These are phyloP conservation scores for Aspergillus fumigatus DNA, from an alignment of 2,329 filamentous ascomycete species.

Conservation along the genomic window DNA sequence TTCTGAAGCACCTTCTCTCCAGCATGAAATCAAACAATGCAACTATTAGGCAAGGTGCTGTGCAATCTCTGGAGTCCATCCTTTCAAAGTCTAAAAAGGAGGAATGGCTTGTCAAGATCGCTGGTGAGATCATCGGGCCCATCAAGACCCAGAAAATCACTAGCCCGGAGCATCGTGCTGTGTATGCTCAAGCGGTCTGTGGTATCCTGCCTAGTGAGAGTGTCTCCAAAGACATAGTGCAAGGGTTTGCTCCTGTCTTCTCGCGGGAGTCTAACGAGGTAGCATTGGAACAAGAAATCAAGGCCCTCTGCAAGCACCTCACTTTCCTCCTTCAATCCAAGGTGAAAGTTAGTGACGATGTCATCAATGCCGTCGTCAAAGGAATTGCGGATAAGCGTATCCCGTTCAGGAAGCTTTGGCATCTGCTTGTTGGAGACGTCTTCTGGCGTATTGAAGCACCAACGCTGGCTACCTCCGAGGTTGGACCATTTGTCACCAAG, in stretches of 20 bases:
- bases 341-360: slow-evolving; percentile 59
- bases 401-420: slow-evolving; percentile 73
- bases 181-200: slow-evolving; percentile 77
- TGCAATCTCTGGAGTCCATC: slow-evolving; percentile 69
- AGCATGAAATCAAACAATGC: slow-evolving; percentile 88
- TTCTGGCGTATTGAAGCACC: slow-evolving; percentile 54
- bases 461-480: slow-evolving; percentile 46
- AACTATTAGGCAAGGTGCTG: slow-evolving; percentile 68
- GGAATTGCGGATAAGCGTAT: slow-evolving; percentile 82
- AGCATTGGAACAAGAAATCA: slow-evolving; percentile 71
- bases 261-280: slow-evolving; percentile 85
- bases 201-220: slow-evolving; percentile 56
- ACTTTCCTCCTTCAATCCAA: slow-evolving; percentile 58
- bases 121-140: slow-evolving; percentile 72
- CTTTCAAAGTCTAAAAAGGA: slow-evolving; percentile 59
- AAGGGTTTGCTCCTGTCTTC: slow-evolving; percentile 63
- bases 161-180: slow-evolving; percentile 75
- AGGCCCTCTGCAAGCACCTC: slow-evolving; percentile 63
- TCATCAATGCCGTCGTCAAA: slow-evolving; percentile 70
- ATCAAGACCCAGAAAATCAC: slow-evolving; percentile 80
- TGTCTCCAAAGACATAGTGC: slow-evolving; percentile 63
- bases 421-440: slow-evolving; percentile 66
- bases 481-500: slow-evolving; percentile 46
- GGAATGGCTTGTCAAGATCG: slow-evolving; percentile 59
- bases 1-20: slow-evolving; percentile 82